phyloP scores from a whole-genome alignment of 495 filamentous ascomycete genomes.

The Neohortaea acidophila region DNA sequence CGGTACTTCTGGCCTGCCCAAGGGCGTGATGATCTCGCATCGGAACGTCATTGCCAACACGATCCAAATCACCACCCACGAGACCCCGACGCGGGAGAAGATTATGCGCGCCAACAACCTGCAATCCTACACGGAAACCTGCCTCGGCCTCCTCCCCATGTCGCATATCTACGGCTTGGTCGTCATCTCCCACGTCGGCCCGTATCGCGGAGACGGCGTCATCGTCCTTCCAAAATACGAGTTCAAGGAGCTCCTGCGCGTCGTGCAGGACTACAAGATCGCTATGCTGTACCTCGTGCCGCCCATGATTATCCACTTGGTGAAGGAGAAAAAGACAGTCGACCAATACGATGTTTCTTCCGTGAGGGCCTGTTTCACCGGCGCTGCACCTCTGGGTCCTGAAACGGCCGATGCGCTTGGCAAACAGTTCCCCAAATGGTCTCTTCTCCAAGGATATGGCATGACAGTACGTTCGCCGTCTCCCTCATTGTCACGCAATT shows the following conservation, averaged over 20 bases:
- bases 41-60: conserved; percentile 76
- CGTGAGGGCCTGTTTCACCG: conserved; percentile 53
- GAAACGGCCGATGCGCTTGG: conserved; percentile 59
- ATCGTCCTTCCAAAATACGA: conserved; percentile 82
- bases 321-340: conserved; percentile 46
- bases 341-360: conserved; percentile 62
- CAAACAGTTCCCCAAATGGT: conserved; percentile 47
- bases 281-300: conserved; percentile 57
- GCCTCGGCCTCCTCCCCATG: conserved; percentile 62
- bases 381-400: conserved; percentile 67
- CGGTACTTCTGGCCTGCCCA: conserved; percentile 81
- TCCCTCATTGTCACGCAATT: too few relatives aligned
- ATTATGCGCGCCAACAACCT: conserved; percentile 23
- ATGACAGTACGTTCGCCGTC: too few relatives aligned
- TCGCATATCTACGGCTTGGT: conserved; percentile 80
- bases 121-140: conserved; percentile 39
- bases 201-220: conserved; percentile 62
- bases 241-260: conserved; percentile 43
- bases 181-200: conserved; percentile 51
- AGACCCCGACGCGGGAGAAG: conserved; percentile 33
- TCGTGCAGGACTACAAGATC: conserved; percentile 63
- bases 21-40: conserved; percentile 91
- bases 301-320: conserved; percentile 71
- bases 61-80: conserved; percentile 45
- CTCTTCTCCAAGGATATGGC: conserved; percentile 69